These are phyloP conservation scores for Cetradonia linearis DNA, from an alignment of 495 filamentous ascomycete genomes.

Conservation along the genomic window DNA sequence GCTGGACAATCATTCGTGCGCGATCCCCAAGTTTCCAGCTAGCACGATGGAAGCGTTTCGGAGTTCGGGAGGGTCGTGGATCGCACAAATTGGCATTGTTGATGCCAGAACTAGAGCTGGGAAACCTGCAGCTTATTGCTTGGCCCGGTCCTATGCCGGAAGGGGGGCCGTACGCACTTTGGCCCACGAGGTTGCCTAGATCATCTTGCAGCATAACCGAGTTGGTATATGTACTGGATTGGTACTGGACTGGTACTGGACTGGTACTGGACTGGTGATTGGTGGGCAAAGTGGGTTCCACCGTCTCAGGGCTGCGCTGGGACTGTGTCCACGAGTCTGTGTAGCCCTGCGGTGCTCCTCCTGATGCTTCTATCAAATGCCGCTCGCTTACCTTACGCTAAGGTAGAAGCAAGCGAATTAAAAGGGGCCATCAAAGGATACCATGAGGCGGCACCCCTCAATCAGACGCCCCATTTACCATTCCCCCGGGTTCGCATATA, in stretches of 20 bases:
- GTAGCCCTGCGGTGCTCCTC: neutral
- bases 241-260: neutral
- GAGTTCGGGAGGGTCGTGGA: neutral
- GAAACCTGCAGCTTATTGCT: neutral
- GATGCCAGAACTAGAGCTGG: neutral
- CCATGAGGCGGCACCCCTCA: too few species aligned
- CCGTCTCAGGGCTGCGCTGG: neutral
- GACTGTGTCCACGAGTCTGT: neutral
- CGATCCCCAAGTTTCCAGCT: neutral
- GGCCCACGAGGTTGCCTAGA: neutral
- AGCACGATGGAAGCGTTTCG: neutral
- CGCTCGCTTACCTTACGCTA: constrained; percentile 1
- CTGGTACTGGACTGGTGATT: neutral
- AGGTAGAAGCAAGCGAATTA: neutral
- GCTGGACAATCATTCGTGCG: neutral
- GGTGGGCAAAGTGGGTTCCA: neutral
- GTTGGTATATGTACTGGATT: neutral
- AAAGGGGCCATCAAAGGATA: neutral
- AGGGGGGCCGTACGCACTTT: neutral
- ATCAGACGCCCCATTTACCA: constrained; percentile 5
- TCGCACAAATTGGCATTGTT: constrained; percentile 5
- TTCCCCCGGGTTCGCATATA: constrained; percentile 1
- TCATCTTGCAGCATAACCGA: neutral
- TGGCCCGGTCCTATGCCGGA: constrained; percentile 2
- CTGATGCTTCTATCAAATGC: neutral